Evolutionary conservation across 2,329 filamentous ascomycete genomes (phyloP).

Genomic region (Triangularia setosa): DNA sequence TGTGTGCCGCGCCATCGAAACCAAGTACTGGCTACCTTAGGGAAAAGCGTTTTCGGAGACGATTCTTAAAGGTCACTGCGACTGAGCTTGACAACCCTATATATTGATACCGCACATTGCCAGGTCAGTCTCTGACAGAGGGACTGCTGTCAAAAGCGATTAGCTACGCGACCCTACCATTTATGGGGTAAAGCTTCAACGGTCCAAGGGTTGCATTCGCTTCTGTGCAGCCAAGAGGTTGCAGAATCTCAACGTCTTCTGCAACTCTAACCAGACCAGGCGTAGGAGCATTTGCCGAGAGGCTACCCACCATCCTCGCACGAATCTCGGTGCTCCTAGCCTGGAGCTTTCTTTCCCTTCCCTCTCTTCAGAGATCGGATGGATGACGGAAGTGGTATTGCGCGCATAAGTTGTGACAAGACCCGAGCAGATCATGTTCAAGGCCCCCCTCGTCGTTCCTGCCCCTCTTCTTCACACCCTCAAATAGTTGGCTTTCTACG

Average conservation of each 20-base stretch:
- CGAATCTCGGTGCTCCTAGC: neutral
- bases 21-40: neutral
- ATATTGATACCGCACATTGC: too few relatives aligned
- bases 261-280: constrained; percentile 1
- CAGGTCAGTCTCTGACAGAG: neutral
- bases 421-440: constrained; percentile 20
- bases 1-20: neutral
- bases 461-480: constrained; percentile 8
- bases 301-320: neutral
- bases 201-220: neutral
- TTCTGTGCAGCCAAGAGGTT: constrained; percentile 4
- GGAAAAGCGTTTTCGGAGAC: too few relatives aligned
- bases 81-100: too few relatives aligned
- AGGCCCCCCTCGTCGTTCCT: constrained; percentile 8
- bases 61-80: too few relatives aligned
- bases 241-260: constrained; percentile 4
- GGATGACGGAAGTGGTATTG: constrained; percentile 6
- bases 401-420: constrained; percentile 13
- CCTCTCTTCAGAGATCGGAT: constrained; percentile 1
- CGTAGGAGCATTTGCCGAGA: constrained; percentile 1
- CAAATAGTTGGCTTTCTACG: neutral
- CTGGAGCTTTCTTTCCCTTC: neutral
- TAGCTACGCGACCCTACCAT: constrained; percentile 8
- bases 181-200: neutral
- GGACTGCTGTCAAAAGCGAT: neutral